Percentiles rank a stretch among this genome's conserved stretches.
Evolutionary conservation across 2,329 filamentous ascomycete genomes (phyloP).

Genomic region (Colletotrichum agaves): DNA sequence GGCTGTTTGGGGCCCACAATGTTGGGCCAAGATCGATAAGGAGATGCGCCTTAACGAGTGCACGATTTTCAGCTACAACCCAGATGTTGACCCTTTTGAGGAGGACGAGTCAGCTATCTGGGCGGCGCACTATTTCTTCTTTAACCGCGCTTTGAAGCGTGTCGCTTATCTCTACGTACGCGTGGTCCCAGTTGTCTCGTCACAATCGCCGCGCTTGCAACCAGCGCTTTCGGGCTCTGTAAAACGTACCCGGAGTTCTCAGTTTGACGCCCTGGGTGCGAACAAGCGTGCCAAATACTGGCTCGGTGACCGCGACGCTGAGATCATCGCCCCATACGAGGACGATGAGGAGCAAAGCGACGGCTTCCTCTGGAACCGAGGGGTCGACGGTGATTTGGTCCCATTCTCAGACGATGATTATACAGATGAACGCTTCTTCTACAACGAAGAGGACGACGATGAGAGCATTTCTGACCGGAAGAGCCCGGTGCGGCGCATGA

Average conservation of each 20-base stretch:
- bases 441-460: constrained; percentile 56
- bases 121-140: constrained; percentile 97
- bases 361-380: constrained; percentile 66
- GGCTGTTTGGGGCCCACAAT: constrained; percentile 83
- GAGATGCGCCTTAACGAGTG: constrained; percentile 94
- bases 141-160: constrained; percentile 90
- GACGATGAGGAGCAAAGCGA: constrained; percentile 63
- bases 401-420: constrained; percentile 63
- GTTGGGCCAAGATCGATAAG: constrained; percentile 93
- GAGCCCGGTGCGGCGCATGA: constrained; percentile 64
- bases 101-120: constrained; percentile 94
- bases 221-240: constrained; percentile 39
- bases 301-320: constrained; percentile 76
- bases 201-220: constrained; percentile 52
- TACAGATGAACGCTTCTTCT: constrained; percentile 57
- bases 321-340: constrained; percentile 56
- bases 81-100: constrained; percentile 89
- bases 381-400: constrained; percentile 67
- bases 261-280: constrained; percentile 58
- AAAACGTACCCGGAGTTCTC: constrained; percentile 44
- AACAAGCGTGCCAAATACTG: constrained; percentile 89
- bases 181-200: constrained; percentile 81
- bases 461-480: constrained; percentile 52
- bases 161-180: constrained; percentile 95
- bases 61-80: constrained; percentile 88